These are phyloP conservation scores for Chenopodium album DNA, from an alignment of 148 eudicot genomes.

Conservation along the genomic window DNA sequence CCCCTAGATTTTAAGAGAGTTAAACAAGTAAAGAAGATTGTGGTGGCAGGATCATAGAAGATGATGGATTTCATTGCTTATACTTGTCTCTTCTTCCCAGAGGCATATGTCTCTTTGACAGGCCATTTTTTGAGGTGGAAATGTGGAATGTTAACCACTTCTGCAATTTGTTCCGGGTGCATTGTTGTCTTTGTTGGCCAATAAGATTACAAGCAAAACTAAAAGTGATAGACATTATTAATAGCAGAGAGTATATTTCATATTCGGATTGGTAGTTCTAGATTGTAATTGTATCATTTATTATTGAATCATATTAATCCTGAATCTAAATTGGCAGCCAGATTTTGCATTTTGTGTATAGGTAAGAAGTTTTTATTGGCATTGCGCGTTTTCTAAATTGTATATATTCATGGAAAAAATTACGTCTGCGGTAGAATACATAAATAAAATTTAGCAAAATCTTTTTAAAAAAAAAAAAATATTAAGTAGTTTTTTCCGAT, in stretches of 20 bases:
- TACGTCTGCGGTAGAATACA: not conserved
- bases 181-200: not conserved
- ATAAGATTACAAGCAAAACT: not conserved
- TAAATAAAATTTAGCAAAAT: not conserved
- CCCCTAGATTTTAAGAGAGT: conserved; percentile 66
- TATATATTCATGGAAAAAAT: not conserved
- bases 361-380: not conserved
- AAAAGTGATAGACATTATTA: not conserved
- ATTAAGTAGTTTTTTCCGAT: too few relatives aligned
- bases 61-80: not conserved
- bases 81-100: not conserved
- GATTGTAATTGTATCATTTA: conserved; percentile 8
- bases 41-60: conserved; percentile 29
- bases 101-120: not conserved
- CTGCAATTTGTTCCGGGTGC: not conserved
- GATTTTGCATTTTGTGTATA: not conserved
- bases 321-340: not conserved
- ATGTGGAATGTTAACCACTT: conserved; percentile 8
- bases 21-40: conserved; percentile 61
- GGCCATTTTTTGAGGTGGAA: conserved; percentile 12
- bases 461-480: too few relatives aligned
- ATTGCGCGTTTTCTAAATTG: too few relatives aligned
- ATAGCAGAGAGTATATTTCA: not conserved
- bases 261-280: conserved; percentile 1
- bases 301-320: not conserved